Conservation (phyloP, 2,329 filamentous ascomycete species). For the Aspergillus glaucus region DNA sequence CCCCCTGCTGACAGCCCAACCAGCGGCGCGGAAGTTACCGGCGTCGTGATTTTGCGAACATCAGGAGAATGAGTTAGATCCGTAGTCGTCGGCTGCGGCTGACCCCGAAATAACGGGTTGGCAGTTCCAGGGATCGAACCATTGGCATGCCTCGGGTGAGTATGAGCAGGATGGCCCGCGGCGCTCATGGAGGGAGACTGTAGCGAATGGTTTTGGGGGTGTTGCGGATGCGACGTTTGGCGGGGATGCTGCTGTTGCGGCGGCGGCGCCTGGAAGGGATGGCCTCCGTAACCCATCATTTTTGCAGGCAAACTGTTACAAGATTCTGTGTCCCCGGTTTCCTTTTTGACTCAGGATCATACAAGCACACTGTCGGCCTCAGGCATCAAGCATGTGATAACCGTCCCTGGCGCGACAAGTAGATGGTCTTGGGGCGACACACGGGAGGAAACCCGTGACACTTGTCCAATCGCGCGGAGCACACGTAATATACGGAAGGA, state of each 20-base stretch:
- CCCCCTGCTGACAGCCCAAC: slow-evolving; percentile 21
- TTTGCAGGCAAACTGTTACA: slow-evolving; percentile 7
- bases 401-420: slow-evolving; percentile 3
- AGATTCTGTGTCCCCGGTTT: not conserved
- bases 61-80: slow-evolving; percentile 20
- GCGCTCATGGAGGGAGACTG: slow-evolving; percentile 24
- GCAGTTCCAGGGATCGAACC: slow-evolving; percentile 15
- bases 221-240: slow-evolving; percentile 9
- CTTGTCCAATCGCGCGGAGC: not conserved
- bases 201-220: slow-evolving; percentile 20
- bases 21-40: slow-evolving; percentile 22
- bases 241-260: slow-evolving; percentile 15
- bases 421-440: not conserved
- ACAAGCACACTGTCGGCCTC: not conserved
- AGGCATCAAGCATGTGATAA: slow-evolving; percentile 8
- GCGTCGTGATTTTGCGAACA: slow-evolving; percentile 28
- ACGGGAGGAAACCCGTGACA: not conserved
- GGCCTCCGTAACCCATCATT: slow-evolving; percentile 33
- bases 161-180: slow-evolving; percentile 12
- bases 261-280: slow-evolving; percentile 22
- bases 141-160: slow-evolving; percentile 17
- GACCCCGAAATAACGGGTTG: slow-evolving; percentile 21
- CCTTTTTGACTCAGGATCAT: not conserved
- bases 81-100: slow-evolving; percentile 20
- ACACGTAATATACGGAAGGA: too few species aligned